These are phyloP conservation scores for Elaeis guineensis DNA, from an alignment of 176 grass and related monocot species.

Conservation along the genomic window DNA sequence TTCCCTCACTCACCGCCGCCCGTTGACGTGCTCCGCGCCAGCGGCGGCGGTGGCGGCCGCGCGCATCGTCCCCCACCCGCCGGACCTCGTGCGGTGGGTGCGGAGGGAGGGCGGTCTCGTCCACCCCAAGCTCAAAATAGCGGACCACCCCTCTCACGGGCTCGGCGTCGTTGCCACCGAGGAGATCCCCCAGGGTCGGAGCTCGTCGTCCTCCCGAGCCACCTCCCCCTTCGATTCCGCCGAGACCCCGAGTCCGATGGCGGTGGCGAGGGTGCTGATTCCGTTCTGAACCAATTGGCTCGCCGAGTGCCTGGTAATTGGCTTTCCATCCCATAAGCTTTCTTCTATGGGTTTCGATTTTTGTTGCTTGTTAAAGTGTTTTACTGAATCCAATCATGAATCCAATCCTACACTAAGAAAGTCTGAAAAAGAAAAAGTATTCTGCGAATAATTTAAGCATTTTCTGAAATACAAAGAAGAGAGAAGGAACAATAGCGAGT, in stretches of 20 bases:
- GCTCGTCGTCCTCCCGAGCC: conserved; percentile 68
- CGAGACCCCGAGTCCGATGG: conserved; percentile 1
- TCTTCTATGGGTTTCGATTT: not conserved
- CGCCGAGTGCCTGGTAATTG: conserved; percentile 57
- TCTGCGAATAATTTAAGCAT: too few species aligned
- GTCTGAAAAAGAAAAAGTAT: too few species aligned
- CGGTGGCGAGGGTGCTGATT: conserved; percentile 22
- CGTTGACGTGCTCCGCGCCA: conserved; percentile 4
- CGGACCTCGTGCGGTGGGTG: conserved; percentile 75
- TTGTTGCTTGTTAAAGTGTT: not conserved
- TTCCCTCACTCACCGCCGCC: conserved; percentile 20
- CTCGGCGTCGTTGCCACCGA: conserved; percentile 52
- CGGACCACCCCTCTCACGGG: conserved; percentile 38
- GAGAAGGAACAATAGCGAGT: too few species aligned
- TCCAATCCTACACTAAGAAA: too few species aligned
- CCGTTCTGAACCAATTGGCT: conserved; percentile 48
- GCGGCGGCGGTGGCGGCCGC: not conserved
- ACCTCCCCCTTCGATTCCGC: conserved; percentile 55
- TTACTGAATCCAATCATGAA: too few species aligned
- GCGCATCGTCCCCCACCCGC: conserved; percentile 50
- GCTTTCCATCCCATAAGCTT: conserved; percentile 3
- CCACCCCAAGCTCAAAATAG: conserved; percentile 46
- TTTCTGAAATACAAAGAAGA: too few species aligned
- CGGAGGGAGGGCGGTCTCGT: conserved; percentile 75
- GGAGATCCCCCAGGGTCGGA: conserved; percentile 43